phyloP scores from a whole-genome alignment of 2,329 filamentous ascomycete species.

The Colletotrichum sidae region DNA sequence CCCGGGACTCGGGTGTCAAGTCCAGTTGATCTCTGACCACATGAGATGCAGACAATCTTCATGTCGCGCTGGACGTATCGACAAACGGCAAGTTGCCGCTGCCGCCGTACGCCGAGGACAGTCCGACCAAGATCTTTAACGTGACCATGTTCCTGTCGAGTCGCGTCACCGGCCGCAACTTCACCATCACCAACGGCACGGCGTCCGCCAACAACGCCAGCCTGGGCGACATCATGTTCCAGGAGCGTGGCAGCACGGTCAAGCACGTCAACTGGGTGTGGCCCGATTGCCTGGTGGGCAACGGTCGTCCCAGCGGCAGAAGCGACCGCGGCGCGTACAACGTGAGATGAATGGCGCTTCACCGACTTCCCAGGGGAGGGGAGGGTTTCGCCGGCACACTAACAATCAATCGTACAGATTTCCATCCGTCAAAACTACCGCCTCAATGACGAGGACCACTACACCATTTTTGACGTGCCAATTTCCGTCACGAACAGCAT shows the following conservation, averaged over 20 bases:
- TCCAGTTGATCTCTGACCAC: constrained; percentile 27
- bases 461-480: constrained; percentile 78
- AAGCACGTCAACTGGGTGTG: constrained; percentile 81
- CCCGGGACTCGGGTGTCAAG: not conserved
- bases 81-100: constrained; percentile 73
- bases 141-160: constrained; percentile 77
- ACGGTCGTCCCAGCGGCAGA: constrained; percentile 60
- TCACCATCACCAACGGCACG: constrained; percentile 76
- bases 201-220: constrained; percentile 62
- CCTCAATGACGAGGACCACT: constrained; percentile 71
- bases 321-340: constrained; percentile 74
- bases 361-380: not conserved
- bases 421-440: constrained; percentile 79
- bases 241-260: constrained; percentile 75
- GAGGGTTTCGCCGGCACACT: not conserved
- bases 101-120: constrained; percentile 64
- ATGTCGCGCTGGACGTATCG: constrained; percentile 75
- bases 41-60: constrained; percentile 60
- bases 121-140: constrained; percentile 69
- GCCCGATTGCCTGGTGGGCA: constrained; percentile 75
- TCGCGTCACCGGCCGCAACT: constrained; percentile 71
- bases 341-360: constrained; percentile 46
- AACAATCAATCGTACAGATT: constrained; percentile 55
- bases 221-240: constrained; percentile 70
- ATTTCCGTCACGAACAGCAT: constrained; percentile 77